phyloP scores from a whole-genome alignment of 2,329 filamentous ascomycete species.

The Colletotrichum musae region DNA sequence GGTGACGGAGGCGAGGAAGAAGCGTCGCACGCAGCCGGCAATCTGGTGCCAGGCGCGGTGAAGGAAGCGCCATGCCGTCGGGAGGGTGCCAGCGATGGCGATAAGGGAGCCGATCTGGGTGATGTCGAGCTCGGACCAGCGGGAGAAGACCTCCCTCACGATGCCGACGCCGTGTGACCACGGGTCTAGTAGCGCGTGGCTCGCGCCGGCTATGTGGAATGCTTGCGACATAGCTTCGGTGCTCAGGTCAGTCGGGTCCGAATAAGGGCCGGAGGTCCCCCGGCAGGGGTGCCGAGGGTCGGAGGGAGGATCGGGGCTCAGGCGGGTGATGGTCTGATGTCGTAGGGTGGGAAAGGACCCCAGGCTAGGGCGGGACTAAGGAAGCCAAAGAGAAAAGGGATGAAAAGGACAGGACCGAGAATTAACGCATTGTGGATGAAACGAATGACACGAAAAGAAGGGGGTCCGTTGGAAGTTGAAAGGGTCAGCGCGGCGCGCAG shows the following conservation, averaged over 20 bases:
- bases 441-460: slow-evolving; percentile 29
- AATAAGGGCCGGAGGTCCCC: slow-evolving; percentile 3
- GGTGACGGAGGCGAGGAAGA: slow-evolving; percentile 60
- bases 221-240: slow-evolving; percentile 31
- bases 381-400: neutral
- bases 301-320: slow-evolving; percentile 17
- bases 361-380: neutral
- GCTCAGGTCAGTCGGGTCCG: too few species aligned
- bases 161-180: slow-evolving; percentile 52
- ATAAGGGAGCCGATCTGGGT: slow-evolving; percentile 61
- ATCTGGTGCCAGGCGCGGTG: slow-evolving; percentile 53
- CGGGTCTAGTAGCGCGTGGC: slow-evolving; percentile 46
- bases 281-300: slow-evolving; percentile 8
- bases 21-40: slow-evolving; percentile 57
- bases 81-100: slow-evolving; percentile 59
- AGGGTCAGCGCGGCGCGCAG: neutral
- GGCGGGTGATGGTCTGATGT: neutral
- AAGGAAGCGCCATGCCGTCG: slow-evolving; percentile 57
- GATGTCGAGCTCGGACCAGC: slow-evolving; percentile 62
- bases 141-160: slow-evolving; percentile 53
- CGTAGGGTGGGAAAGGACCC: neutral
- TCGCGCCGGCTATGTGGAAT: slow-evolving; percentile 38
- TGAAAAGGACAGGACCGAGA: neutral
- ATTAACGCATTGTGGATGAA: slow-evolving; percentile 33
- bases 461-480: neutral